phyloP scores from a whole-genome alignment of 495 filamentous ascomycete species.

The Clavariopsis aquatica region DNA sequence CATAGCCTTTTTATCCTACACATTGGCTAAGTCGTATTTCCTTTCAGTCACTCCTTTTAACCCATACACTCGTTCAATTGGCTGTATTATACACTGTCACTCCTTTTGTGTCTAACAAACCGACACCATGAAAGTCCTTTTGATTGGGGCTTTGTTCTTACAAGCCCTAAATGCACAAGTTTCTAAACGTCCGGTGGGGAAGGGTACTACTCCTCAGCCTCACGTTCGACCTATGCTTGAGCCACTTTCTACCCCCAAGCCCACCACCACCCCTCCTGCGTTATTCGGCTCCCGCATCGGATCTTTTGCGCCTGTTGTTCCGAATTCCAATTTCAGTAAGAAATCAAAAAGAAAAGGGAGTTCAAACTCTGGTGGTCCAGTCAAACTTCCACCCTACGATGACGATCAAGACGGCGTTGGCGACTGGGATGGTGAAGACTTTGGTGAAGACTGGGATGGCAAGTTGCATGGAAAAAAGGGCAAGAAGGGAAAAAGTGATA shows the following conservation, averaged over 20 bases:
- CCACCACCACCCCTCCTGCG: too few relatives aligned
- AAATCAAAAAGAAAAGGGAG: too few relatives aligned
- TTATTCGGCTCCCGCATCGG: too few relatives aligned
- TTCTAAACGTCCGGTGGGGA: too few relatives aligned
- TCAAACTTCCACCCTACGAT: background rate
- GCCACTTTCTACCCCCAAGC: too few relatives aligned
- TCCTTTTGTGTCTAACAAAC: conserved; percentile 6
- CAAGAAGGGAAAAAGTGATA: background rate
- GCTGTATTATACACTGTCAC: conserved; percentile 15
- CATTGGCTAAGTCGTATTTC: conserved; percentile 11
- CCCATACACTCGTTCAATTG: conserved; percentile 14
- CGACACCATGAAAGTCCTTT: conserved; percentile 14
- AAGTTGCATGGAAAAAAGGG: background rate
- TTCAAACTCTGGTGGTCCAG: background rate
- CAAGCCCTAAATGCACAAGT: conserved; percentile 9
- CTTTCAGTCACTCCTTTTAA: conserved; percentile 23
- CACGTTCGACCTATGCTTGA: background rate
- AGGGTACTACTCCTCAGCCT: background rate
- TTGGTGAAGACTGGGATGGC: background rate
- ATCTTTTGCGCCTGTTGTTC: too few relatives aligned
- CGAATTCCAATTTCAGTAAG: too few relatives aligned
- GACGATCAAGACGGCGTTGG: background rate
- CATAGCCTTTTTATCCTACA: conserved; percentile 8
- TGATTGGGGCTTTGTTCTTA: conserved; percentile 4
- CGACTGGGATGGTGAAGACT: background rate